These are phyloP conservation scores for Phycomyces nitens DNA, from an alignment of 192 early-diverging fungal species.

Conservation along the genomic window DNA sequence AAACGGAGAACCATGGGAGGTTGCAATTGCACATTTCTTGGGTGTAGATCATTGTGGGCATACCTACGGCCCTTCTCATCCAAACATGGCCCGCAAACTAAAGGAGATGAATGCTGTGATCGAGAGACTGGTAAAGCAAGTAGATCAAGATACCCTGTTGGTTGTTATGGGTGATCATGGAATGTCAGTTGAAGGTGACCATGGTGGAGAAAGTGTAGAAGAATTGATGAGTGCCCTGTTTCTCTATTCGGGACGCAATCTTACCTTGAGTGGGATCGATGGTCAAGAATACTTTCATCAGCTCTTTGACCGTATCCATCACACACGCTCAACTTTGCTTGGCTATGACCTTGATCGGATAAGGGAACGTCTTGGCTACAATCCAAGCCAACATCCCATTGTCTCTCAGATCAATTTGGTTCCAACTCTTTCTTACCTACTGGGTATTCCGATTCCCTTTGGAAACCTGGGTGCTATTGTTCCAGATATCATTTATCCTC, in stretches of 20 bases:
- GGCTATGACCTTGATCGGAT: conserved; percentile 22
- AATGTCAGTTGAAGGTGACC: conserved; percentile 93
- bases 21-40: conserved; percentile 88
- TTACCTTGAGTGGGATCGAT: conserved; percentile 19
- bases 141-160: conserved; percentile 78
- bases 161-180: conserved; percentile 97
- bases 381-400: conserved; percentile 40
- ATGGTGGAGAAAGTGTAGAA: conserved; percentile 90
- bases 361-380: conserved; percentile 15
- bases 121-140: conserved; percentile 52
- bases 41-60: conserved; percentile 98
- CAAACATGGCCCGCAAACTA: conserved; percentile 83
- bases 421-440: conserved; percentile 71
- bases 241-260: conserved; percentile 65
- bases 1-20: conserved; percentile 54
- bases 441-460: conserved; percentile 90
- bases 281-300: conserved; percentile 5
- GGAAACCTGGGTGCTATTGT: conserved; percentile 87
- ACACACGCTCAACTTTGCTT: conserved; percentile 7
- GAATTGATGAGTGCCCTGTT: conserved; percentile 87
- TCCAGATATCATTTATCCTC: conserved; percentile 74
- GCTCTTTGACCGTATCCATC: conserved; percentile 20
- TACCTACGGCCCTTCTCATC: conserved; percentile 81
- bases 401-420: conserved; percentile 91
- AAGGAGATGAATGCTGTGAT: conserved; percentile 81